phyloP scores from a whole-genome alignment of 2,329 filamentous ascomycete species.

The Paecilomyces formosus region DNA sequence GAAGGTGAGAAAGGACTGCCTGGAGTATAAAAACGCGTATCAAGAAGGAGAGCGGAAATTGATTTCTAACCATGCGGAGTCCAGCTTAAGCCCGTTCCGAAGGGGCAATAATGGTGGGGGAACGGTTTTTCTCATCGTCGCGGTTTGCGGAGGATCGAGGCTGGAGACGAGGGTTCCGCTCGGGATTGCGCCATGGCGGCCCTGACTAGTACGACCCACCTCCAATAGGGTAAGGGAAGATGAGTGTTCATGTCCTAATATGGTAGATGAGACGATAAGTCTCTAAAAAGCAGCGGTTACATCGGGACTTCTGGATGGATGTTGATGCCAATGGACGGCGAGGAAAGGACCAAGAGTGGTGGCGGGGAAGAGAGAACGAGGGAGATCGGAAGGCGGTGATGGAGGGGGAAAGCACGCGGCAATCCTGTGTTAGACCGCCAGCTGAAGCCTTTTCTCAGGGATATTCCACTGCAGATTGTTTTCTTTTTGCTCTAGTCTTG shows the following conservation, averaged over 20 bases:
- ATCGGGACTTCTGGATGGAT: neutral
- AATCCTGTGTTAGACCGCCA: neutral
- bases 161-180: neutral
- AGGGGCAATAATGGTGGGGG: neutral
- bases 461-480: neutral
- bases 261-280: neutral
- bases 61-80: constrained; percentile 6
- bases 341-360: neutral
- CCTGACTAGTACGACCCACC: neutral
- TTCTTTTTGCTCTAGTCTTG: neutral
- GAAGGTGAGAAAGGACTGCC: neutral
- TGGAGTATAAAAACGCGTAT: constrained; percentile 4
- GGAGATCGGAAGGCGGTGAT: neutral
- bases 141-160: neutral
- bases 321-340: neutral
- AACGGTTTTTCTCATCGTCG: neutral
- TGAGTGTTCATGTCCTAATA: neutral
- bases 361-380: neutral
- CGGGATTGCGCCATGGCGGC: constrained; percentile 6
- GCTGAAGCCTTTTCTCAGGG: neutral
- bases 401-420: neutral
- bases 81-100: neutral
- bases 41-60: constrained; percentile 1
- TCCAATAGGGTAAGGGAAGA: neutral
- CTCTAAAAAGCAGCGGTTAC: neutral